These are phyloP conservation scores for Pyracantha coccinea DNA, from an alignment of 331 rosid species.

Conservation along the genomic window DNA sequence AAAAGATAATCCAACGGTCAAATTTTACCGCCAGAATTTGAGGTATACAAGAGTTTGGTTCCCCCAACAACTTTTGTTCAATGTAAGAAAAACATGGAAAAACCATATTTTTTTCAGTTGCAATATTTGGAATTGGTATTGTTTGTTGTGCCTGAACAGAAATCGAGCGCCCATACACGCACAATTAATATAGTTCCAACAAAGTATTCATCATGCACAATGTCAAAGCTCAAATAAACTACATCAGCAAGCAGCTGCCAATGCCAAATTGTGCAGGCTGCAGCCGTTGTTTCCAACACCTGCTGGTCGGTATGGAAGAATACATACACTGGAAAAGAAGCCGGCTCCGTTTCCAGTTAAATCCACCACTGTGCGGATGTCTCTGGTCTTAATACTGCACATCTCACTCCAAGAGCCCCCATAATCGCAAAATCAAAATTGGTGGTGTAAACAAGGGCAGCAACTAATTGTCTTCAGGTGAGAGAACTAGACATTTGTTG, in stretches of 20 bases:
- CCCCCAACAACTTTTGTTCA: too few relatives aligned
- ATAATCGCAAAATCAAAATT: not conserved
- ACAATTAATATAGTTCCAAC: too few relatives aligned
- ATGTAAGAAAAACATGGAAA: too few relatives aligned
- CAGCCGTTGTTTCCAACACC: not conserved
- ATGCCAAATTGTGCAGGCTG: not conserved
- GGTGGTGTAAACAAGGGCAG: not conserved
- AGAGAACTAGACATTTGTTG: slow-evolving; percentile 15
- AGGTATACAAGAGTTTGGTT: too few relatives aligned
- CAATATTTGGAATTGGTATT: too few relatives aligned
- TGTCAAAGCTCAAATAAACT: not conserved
- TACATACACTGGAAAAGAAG: not conserved
- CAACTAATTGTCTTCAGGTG: slow-evolving; percentile 11
- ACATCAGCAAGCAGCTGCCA: not conserved
- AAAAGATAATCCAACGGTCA: too few relatives aligned
- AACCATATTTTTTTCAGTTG: too few relatives aligned
- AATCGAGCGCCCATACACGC: too few relatives aligned
- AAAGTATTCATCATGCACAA: not conserved
- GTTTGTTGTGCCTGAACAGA: too few relatives aligned
- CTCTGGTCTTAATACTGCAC: slow-evolving; percentile 2
- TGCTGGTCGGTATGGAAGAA: not conserved
- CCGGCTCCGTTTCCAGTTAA: not conserved
- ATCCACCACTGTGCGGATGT: not conserved
- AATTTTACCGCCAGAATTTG: too few relatives aligned
- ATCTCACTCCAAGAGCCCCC: not conserved